Evolutionary conservation across 2,329 filamentous ascomycete genomes (phyloP).

Genomic region (Sclerotinia trifoliorum): DNA sequence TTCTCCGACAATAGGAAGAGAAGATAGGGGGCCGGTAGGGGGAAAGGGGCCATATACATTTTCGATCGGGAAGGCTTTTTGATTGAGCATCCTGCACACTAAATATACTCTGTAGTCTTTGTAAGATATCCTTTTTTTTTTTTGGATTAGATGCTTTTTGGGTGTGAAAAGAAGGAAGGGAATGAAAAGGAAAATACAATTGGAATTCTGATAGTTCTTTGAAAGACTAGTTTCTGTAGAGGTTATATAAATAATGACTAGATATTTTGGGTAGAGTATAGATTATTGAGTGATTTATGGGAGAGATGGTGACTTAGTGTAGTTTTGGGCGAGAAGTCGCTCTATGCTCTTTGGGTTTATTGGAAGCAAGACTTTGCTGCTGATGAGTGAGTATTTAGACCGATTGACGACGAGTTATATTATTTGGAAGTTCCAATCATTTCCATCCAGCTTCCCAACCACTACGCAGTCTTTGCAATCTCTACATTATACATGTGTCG

Average conservation of each 20-base stretch:
- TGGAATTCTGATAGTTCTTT: background rate
- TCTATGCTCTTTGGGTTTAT: no score
- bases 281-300: background rate
- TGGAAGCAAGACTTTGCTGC: no score
- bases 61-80: slow-evolving; percentile 16
- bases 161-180: background rate
- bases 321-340: no score
- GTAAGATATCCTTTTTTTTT: background rate
- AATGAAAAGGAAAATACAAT: background rate
- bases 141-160: background rate
- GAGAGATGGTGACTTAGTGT: background rate
- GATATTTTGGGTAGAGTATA: background rate
- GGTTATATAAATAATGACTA: background rate
- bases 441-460: no score
- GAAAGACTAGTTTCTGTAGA: background rate
- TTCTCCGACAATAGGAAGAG: no score
- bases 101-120: background rate
- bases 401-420: no score
- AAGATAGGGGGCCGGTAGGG: background rate
- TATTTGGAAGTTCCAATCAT: no score
- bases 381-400: no score
- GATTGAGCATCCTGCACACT: background rate
- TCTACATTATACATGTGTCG: no score
- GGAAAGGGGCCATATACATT: background rate
- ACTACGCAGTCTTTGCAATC: no score